A percentile compares a stretch with the other conserved stretches of the same genome.
Conservation (phyloP, 768 basidiomycete species). For the Rhizopogon sp. region DNA sequence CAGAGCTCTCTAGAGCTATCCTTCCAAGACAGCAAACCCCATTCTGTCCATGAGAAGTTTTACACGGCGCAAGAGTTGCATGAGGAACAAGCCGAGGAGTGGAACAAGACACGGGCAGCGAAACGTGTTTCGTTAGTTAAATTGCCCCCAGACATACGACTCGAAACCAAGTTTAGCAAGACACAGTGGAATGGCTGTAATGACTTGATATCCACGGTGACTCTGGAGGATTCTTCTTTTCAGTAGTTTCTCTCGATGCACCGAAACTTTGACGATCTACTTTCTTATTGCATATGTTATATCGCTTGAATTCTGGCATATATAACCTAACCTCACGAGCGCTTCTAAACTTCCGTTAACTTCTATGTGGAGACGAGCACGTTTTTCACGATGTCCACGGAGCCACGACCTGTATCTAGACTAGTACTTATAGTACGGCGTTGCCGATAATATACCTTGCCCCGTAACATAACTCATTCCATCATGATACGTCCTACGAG, state of each 20-base stretch:
- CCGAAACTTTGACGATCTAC: background rate
- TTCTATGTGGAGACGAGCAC: background rate
- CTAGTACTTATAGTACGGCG: no score
- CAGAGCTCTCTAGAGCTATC: constrained; percentile 4
- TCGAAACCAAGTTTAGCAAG: constrained; percentile 17
- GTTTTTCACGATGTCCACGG: background rate
- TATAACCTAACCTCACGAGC: background rate
- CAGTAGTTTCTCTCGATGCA: background rate
- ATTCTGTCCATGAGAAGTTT: constrained; percentile 39
- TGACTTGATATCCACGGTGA: constrained; percentile 1
- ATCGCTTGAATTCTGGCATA: background rate
- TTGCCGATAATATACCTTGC: no score
- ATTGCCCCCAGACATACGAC: constrained; percentile 52
- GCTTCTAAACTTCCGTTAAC: background rate
- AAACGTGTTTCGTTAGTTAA: constrained; percentile 81
- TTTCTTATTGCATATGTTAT: background rate
- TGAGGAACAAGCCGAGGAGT: constrained; percentile 80
- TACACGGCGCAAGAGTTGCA: constrained; percentile 40
- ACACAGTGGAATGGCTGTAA: constrained; percentile 4
- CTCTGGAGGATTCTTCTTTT: background rate
- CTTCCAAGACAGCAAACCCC: constrained; percentile 5
- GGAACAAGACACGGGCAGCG: constrained; percentile 81
- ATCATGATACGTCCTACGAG: no score
- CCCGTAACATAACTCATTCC: no score
- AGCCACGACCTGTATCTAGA: no score